These are phyloP conservation scores for Cladosporium colombiae DNA, from an alignment of 2,329 filamentous ascomycete genomes.

Conservation along the genomic window DNA sequence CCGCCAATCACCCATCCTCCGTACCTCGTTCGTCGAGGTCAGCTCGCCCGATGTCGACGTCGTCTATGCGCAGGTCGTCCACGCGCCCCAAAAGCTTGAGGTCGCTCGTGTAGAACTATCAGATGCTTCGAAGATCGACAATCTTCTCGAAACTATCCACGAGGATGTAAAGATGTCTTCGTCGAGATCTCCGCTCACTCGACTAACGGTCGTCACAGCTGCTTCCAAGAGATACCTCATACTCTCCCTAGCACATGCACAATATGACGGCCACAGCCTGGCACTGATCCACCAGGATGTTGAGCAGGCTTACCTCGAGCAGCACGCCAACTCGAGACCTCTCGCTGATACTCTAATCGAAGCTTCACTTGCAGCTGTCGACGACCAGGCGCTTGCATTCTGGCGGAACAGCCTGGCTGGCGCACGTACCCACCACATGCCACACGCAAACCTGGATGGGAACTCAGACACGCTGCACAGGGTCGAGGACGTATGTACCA, in stretches of 20 bases:
- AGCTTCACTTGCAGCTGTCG: constrained; percentile 52
- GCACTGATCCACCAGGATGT: constrained; percentile 72
- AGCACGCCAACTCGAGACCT: constrained; percentile 41
- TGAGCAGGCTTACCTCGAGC: constrained; percentile 57
- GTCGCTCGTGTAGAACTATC: constrained; percentile 35
- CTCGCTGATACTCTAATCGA: constrained; percentile 58
- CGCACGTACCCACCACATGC: constrained; percentile 45
- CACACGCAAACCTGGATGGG: constrained; percentile 7
- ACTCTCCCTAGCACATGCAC: constrained; percentile 78
- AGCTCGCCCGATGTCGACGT: constrained; percentile 59
- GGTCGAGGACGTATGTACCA: constrained; percentile 48
- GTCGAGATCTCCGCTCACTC: constrained; percentile 29
- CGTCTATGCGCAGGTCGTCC: constrained; percentile 60
- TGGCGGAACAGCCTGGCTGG: constrained; percentile 70
- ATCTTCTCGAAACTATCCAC: constrained; percentile 37
- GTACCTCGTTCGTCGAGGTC: constrained; percentile 71
- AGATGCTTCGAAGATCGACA: constrained; percentile 34
- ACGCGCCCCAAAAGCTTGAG: constrained; percentile 36
- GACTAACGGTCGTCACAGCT: constrained; percentile 43
- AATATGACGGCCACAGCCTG: constrained; percentile 89
- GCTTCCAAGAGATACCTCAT: constrained; percentile 46
- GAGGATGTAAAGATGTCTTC: constrained; percentile 42
- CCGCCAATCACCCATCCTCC: constrained; percentile 65
- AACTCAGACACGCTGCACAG: constrained; percentile 40
- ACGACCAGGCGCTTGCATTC: constrained; percentile 57